Base-by-base conservation (phyloP, 371 early-diverging fungal genomes). In the Homolaphlyctis polyrhiza region DNA sequence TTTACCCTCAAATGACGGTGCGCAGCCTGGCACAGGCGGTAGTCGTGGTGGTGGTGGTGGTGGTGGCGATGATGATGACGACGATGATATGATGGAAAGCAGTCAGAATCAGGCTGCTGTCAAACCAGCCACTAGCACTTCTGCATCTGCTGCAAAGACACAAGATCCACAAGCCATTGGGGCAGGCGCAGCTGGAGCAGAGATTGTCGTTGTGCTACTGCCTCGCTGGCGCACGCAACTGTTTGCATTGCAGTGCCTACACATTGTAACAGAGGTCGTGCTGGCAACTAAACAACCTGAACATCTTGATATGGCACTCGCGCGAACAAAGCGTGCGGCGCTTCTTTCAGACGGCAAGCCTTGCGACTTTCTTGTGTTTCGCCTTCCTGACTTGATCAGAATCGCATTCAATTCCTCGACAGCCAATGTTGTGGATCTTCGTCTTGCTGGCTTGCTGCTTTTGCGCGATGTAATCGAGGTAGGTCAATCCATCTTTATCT, bases 141-240 rank as follows among this genome's bases (percentile, higher is more conserved):
- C 28, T 2, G 55, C 63, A 3, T 60, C 25, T 18, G 59, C 59
- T n/a, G 47, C 51, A 13, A 47, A 61, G 23, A 61, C 39, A 13
- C 33, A 54, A 16, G 29, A 39, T n/a, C 25, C 25, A 65, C 6
- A 30, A 55, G 34, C 14, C 58, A 32, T 4, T 11, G 21, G 30
- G 35, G 1, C 33, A 21, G 57, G 4, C 16, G 14, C 43, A 18
- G 34, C 45, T 28, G 39, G 28, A 21, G 28, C 33, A 57, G 64
- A 39, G n/a, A 47, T 72, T 4, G 64, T 69, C 30, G 72, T 83
- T 8, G 52, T 75, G 0, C 61, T 91, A 16, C 84, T 92, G n/a
- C 92, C 94, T 0, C 78, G 91, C 14, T 94, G 95, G 95, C 71
- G 91, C 32, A 94, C 93, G 0, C 93, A 93, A 47, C 71, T 89